A percentile compares a stretch with the other conserved stretches of the same genome.
These are phyloP conservation scores for Hyaloscypha bicolor DNA, from an alignment of 495 filamentous ascomycete genomes.

Conservation along the genomic window DNA sequence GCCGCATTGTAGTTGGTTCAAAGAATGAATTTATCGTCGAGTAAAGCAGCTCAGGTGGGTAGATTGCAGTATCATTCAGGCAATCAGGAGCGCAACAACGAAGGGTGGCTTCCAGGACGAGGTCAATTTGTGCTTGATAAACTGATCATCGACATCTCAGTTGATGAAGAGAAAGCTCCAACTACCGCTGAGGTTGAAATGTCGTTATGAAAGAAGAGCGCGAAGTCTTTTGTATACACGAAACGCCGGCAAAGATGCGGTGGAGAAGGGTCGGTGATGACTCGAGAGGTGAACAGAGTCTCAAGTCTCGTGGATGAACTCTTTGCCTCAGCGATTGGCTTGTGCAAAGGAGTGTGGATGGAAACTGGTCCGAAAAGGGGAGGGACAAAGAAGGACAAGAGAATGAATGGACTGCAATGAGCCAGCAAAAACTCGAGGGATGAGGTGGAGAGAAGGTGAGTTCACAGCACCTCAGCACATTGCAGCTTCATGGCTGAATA, in stretches of 20 bases:
- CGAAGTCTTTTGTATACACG: too few species aligned
- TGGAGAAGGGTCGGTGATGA: not conserved
- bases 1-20: constrained; percentile 13
- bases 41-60: not conserved
- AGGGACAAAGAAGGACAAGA: not conserved
- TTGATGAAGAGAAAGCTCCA: not conserved
- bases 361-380: constrained; percentile 8
- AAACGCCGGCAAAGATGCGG: not conserved
- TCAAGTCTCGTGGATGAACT: not conserved
- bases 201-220: too few species aligned
- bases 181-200: not conserved
- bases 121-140: not conserved
- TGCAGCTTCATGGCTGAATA: not conserved
- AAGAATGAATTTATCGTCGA: not conserved
- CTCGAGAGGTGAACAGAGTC: not conserved
- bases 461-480: not conserved
- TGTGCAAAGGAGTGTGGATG: constrained; percentile 12
- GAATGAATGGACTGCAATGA: constrained; percentile 1
- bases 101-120: not conserved
- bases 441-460: not conserved
- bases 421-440: not conserved
- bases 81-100: too few species aligned
- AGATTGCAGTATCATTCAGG: not conserved
- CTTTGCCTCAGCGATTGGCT: not conserved
- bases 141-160: not conserved